Conservation (phyloP, 495 filamentous ascomycete species). For the Podospora conica region DNA sequence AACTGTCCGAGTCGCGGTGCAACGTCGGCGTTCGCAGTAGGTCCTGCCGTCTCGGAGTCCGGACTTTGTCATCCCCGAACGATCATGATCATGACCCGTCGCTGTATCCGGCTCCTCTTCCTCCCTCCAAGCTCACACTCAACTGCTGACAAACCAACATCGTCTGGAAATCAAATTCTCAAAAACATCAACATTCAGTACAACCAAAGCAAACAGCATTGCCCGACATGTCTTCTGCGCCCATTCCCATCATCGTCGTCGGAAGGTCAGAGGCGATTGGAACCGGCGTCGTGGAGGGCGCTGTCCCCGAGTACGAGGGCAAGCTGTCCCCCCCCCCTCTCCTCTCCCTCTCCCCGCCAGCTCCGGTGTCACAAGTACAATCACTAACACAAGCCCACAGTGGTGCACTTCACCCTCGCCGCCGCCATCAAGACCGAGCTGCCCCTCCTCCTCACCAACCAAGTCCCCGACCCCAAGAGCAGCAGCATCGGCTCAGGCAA, state of each 20-base stretch:
- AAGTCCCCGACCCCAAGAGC: neutral
- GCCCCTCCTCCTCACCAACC: neutral
- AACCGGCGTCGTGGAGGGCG: neutral
- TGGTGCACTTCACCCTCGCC: neutral
- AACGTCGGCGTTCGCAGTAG: too few relatives aligned
- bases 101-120: neutral
- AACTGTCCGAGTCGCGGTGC: neutral
- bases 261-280: neutral
- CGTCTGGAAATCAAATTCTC: too few relatives aligned
- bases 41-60: neutral
- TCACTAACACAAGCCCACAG: neutral
- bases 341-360: neutral
- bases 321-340: neutral
- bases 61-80: neutral
- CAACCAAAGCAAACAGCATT: neutral
- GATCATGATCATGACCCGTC: neutral
- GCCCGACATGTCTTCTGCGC: neutral
- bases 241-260: conserved; percentile 1
- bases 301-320: conserved; percentile 1
- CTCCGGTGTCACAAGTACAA: too few relatives aligned
- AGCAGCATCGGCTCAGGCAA: neutral
- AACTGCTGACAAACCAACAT: neutral
- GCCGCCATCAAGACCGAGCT: neutral
- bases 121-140: neutral
- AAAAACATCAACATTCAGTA: neutral